Evolutionary conservation across 1,139 yeast genomes (phyloP), one percentile per base, ranked within the genome.

Genomic region (Saccharomycopsis phalli): DNA sequence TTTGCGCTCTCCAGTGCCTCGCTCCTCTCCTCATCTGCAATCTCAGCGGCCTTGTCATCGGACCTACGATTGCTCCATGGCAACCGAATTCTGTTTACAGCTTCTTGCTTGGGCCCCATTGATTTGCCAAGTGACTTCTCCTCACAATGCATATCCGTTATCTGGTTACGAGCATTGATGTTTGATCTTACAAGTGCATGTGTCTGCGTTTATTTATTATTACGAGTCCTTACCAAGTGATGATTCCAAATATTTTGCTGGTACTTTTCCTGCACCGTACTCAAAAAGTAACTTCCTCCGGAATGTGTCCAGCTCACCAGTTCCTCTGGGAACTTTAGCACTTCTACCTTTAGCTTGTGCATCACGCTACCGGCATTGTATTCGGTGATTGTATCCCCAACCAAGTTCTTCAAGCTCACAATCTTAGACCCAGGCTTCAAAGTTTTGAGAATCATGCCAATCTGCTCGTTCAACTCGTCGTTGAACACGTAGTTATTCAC

Each of bases 241-340:
- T 30, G 40, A 23, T 22, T 25, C 21, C 29, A 39, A 6, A 30
- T 28, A 13, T 16, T 22, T 16, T 28, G 21, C 18, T 21, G 28
- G 16, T 38, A 39, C 7, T 20, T 29, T 14, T 39, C 42, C 11
- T 19, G 29, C 17, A 43, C 46, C 13, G 41, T 38, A 10, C 38
- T 31, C 20, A 40, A 26, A 23, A 19, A 43, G 28, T 40, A 43
- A 7, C 76, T 79, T 2, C 91, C 93, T 36, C 87, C 86, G 42
- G 76, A 79, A 27, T 82, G 82, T 0, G 95, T 86, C 96, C 96
- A 87, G 45, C 94, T 81, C 13, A 87, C 95, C 23, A 87, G 70
- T 49, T 75, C 76, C 39, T 75, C 74, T 34, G 76, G 75, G 62
- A 84, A 78, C 44, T 73, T 76, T 49, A 66, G 74, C 50, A 72